Base-by-base conservation (phyloP, 371 early-diverging fungal genomes). In the Mortierella sp. region DNA sequence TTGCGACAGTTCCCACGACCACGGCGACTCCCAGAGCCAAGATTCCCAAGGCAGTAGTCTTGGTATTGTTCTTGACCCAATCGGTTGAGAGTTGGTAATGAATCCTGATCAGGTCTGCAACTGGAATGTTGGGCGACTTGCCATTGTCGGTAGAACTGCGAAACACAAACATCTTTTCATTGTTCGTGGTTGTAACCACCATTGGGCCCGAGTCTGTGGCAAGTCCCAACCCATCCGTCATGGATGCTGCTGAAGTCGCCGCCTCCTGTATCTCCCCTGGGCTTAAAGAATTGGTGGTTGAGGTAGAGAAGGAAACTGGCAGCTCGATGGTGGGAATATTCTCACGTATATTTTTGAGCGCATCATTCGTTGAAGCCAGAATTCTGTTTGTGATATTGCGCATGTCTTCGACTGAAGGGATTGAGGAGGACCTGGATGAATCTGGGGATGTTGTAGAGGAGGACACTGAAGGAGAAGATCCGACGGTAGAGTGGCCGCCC, bases 351-450 rank as follows among this genome's bases (percentile, higher is more conserved):
- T 68, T 67, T 51, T 64, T 67, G 52, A 77, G 55, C 5, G 37
- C 54, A 26, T 72, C 68, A 18, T 47, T 64, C 20, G 72, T 63
- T 10, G 72, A 71, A 14, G 72, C 62, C 35, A 77, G 22, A 52
- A 77, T 72, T 8, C 77, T 72, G 47, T 51, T 63, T 5, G 72
- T 64, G 26, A 77, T 28, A 37, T 77, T 71, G 10, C 72, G 72
- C 72, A 77, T 14, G 58, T 77, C 77, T 32, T 77, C 77, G 28
- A 64, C 54, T 20, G 77, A 64, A 6, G 68, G 72, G 28, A 77
- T 54, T 0, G 77, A 58, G 2, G 71, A 26, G 5, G 54, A 49
- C 28, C 12, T 28, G 0, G 58, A 64, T 35, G 26, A 22, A 16
- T 43, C 16, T 35, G 65, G 12, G 52, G 66, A 32, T 49, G 55